Evolutionary conservation across 805 yeast species (phyloP).

Genomic region (Candida saitoana): DNA sequence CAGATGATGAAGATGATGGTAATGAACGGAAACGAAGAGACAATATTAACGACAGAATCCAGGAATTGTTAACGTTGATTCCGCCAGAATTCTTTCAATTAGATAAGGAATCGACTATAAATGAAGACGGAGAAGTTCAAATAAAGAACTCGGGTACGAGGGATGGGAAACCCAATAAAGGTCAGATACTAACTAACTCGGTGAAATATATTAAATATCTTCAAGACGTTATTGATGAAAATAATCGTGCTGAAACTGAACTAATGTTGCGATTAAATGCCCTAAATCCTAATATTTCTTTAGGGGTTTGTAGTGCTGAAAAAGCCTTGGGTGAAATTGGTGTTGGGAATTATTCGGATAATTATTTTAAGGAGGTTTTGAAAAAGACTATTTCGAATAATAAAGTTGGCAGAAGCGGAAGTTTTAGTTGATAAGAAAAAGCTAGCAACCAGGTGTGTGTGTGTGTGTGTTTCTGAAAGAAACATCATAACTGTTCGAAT

Average conservation of each 20-base stretch:
- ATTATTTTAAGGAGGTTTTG: not conserved
- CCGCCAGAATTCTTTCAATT: conserved; percentile 34
- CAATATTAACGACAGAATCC: conserved; percentile 42
- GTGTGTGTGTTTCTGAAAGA: no score
- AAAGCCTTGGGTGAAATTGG: not conserved
- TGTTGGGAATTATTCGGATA: not conserved
- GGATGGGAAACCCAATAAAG: not conserved
- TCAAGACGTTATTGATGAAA: not conserved
- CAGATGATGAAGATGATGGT: conserved; percentile 29
- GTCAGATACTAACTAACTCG: not conserved
- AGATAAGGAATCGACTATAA: not conserved
- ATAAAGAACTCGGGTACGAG: not conserved
- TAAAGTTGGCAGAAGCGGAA: conserved; percentile 18
- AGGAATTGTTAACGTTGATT: conserved; percentile 36
- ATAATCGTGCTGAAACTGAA: not conserved
- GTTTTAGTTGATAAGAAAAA: conserved; percentile 3
- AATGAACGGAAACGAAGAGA: conserved; percentile 42
- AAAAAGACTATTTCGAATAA: conserved; percentile 7
- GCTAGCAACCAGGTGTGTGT: no score
- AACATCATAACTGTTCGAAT: no score
- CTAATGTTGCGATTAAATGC: not conserved
- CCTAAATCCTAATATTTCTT: not conserved
- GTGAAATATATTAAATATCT: not conserved
- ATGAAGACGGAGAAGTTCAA: not conserved
- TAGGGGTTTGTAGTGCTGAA: not conserved